Base-by-base conservation (phyloP, 768 basidiomycete genomes). In the Cystobasidium tubakii region DNA sequence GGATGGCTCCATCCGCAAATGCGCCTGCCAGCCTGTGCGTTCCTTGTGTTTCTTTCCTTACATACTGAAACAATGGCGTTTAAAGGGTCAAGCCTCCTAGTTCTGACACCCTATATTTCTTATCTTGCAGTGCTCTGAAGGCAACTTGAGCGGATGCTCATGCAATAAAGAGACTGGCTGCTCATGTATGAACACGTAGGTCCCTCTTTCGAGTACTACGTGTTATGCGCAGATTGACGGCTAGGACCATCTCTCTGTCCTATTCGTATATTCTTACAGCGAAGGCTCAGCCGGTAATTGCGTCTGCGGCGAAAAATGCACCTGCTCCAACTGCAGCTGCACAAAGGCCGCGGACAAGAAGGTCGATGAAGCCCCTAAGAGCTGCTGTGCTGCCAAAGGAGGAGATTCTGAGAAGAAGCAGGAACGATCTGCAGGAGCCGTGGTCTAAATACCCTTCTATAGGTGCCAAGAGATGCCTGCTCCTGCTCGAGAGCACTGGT, bases 91-190 rank as follows among this genome's bases (percentile, higher is more conserved):
- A 27, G 44, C 13, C 66, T 44, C 12, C 9, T 27, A 13, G 12
- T 2, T 12, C n/a, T 67, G 29, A 21, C 43, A 17, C 42, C 6
- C 43, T 50, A 4, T 53, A 2, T 31, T 36, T n/a, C 27, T 29
- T 53, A 12, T 27, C 15, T 23, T 39, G 39, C 25, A 65, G 63
- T 65, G 63, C 63, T 65, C 63, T 27, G 7, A 65, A 27, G 63
- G 63, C 25, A 19, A 65, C 23, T 36, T 65, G 25, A 43, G 34
- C 34, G 63, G 9, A 23, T 65, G 63, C 34, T 65, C 63, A 17
- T 65, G 63, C 69, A 46, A 71, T 31, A 71, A 71, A 39, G 69
- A 36, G 31, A 60, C 54, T n/a, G 54, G 43, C 25, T 71, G 69
- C 55, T 39, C 63, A 6, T 65, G 63, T 25, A 46, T 65, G 63